Percentiles rank a stretch among this genome's conserved stretches.
phyloP scores from a whole-genome alignment of 257 asterid species.

The Penstemon newberryi region DNA sequence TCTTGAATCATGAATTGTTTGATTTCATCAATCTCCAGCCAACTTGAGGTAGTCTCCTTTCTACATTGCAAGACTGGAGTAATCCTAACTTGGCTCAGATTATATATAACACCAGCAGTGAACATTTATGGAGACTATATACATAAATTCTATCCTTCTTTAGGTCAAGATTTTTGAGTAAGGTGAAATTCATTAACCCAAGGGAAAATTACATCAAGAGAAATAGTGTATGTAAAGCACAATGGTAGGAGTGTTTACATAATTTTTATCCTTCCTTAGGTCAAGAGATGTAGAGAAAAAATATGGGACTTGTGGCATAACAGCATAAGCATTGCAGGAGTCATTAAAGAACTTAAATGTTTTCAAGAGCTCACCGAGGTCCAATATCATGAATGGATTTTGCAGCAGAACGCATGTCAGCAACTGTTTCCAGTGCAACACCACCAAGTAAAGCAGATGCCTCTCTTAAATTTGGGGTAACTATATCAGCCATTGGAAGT shows the following conservation, averaged over 20 bases:
- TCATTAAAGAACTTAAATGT: conserved; percentile 5
- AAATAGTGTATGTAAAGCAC: too few species aligned
- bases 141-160: conserved; percentile 6
- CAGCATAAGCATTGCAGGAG: conserved; percentile 21
- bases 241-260: too few species aligned
- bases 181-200: too few species aligned
- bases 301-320: background rate
- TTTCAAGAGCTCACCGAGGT: conserved; percentile 59
- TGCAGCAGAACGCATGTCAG: conserved; percentile 94
- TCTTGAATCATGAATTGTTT: too few species aligned
- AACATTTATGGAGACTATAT: background rate
- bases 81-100: background rate
- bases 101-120: background rate
- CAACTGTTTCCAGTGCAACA: conserved; percentile 55
- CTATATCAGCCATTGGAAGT: conserved; percentile 87
- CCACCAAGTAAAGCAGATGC: conserved; percentile 92
- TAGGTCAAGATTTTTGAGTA: background rate
- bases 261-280: too few species aligned
- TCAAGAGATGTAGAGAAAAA: too few species aligned
- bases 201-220: too few species aligned
- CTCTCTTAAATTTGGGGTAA: conserved; percentile 89
- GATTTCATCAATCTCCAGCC: background rate
- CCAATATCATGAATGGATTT: conserved; percentile 75
- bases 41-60: background rate
- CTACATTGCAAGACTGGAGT: background rate